These are phyloP conservation scores for Trichomonas vaginalis DNA, from an alignment of 208 protist species.

Conservation along the genomic window DNA sequence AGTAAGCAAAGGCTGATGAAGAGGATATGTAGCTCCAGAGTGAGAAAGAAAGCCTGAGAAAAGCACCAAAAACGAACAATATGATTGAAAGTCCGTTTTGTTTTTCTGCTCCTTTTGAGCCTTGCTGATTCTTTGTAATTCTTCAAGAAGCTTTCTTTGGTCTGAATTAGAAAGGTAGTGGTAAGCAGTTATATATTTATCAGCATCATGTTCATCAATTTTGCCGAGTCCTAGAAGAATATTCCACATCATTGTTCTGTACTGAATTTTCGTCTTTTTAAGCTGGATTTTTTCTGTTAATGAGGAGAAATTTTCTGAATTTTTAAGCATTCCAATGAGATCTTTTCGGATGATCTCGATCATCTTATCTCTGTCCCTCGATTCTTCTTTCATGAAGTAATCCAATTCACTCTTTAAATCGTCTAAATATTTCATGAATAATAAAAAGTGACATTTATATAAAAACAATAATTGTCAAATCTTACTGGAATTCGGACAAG, in stretches of 20 bases:
- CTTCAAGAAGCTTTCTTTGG: not conserved
- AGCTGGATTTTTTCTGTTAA: not conserved
- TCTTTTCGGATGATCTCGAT: not conserved
- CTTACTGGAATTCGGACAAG: no score
- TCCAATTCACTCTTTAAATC: no score
- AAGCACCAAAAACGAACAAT: not conserved
- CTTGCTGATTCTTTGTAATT: not conserved
- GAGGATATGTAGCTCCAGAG: not conserved
- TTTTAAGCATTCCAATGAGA: not conserved
- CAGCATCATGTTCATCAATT: not conserved
- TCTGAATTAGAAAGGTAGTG: not conserved
- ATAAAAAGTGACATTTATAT: no score
- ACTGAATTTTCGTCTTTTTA: not conserved
- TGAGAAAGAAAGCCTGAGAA: not conserved
- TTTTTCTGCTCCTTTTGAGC: not conserved
- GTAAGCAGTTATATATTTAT: not conserved
- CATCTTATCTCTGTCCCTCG: not conserved
- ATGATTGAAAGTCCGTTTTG: not conserved
- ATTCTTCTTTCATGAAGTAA: not conserved
- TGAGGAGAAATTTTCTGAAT: not conserved
- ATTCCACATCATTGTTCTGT: not conserved
- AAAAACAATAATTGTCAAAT: no score
- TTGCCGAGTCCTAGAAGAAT: not conserved
- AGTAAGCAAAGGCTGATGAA: not conserved
- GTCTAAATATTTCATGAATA: no score